These are phyloP conservation scores for Cryptococcus sp. DNA, from an alignment of 1,284 basidiomycete genomes.

Conservation along the genomic window DNA sequence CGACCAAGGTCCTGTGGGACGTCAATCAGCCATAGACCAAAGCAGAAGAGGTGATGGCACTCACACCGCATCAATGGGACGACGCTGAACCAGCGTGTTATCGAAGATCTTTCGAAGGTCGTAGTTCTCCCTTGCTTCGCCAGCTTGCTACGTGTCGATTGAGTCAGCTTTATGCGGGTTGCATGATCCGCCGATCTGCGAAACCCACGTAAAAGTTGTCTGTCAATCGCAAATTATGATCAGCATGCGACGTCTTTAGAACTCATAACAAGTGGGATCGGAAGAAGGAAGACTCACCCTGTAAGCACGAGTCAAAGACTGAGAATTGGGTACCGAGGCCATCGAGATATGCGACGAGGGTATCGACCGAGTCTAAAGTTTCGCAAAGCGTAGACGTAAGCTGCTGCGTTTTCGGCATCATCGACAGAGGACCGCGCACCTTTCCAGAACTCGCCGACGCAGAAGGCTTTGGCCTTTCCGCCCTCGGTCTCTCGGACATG, in stretches of 20 bases:
- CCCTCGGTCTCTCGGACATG: slow-evolving; percentile 55
- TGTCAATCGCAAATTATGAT: slow-evolving; percentile 2
- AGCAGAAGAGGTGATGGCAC: slow-evolving; percentile 13
- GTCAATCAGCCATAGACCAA: not conserved
- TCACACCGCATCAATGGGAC: slow-evolving; percentile 62
- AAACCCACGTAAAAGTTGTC: slow-evolving; percentile 57
- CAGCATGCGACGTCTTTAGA: not conserved
- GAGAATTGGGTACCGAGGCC: slow-evolving; percentile 59
- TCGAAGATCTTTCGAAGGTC: slow-evolving; percentile 62
- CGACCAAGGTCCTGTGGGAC: slow-evolving; percentile 55
- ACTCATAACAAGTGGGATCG: not conserved
- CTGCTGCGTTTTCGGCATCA: not conserved
- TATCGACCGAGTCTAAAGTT: slow-evolving; percentile 44
- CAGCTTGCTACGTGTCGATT: slow-evolving; percentile 45
- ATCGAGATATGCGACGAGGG: slow-evolving; percentile 47
- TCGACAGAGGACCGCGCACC: slow-evolving; percentile 26
- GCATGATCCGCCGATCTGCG: not conserved
- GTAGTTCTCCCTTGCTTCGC: slow-evolving; percentile 56
- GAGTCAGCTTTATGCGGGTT: not conserved
- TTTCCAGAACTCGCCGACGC: slow-evolving; percentile 61
- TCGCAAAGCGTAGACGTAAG: not conserved
- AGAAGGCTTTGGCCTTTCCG: slow-evolving; percentile 55
- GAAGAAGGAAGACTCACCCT: slow-evolving; percentile 36
- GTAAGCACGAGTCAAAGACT: slow-evolving; percentile 61
- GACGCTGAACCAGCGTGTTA: slow-evolving; percentile 58